Evolutionary conservation across 2,329 filamentous ascomycete genomes (phyloP).

Genomic region (Hymenoscyphus linearis): DNA sequence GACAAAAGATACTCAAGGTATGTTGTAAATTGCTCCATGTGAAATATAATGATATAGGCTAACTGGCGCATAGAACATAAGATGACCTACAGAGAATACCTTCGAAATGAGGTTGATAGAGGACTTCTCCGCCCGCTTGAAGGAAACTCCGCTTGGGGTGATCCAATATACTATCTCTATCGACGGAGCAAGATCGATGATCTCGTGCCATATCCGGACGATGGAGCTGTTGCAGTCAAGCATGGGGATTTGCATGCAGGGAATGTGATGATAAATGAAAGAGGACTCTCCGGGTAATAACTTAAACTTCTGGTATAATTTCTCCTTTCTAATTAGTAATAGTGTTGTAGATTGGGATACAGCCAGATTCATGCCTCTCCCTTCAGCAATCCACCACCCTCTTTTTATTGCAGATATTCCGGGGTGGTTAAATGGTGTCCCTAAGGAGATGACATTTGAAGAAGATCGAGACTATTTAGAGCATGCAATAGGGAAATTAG

Average conservation of each 20-base stretch:
- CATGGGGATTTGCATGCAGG: slow-evolving; percentile 8
- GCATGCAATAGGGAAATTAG: slow-evolving; percentile 7
- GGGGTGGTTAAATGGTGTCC: slow-evolving; percentile 7
- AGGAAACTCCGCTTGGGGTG: slow-evolving; percentile 3
- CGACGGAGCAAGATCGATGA: slow-evolving; percentile 6
- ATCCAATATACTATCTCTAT: slow-evolving; percentile 7
- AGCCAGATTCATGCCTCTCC: background rate
- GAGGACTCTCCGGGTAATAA: slow-evolving; percentile 7
- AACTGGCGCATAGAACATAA: slow-evolving; percentile 6
- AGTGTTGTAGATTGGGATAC: slow-evolving; percentile 9
- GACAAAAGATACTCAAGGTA: slow-evolving; percentile 5
- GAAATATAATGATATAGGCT: slow-evolving; percentile 6
- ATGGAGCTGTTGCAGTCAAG: slow-evolving; percentile 5
- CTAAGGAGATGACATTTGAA: slow-evolving; percentile 7
- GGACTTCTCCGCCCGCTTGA: slow-evolving; percentile 1
- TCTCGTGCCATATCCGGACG: slow-evolving; percentile 4
- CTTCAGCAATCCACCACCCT: slow-evolving; percentile 7
- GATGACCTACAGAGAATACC: slow-evolving; percentile 2
- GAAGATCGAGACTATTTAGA: slow-evolving; percentile 8
- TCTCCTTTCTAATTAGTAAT: slow-evolving; percentile 8
- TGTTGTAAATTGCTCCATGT: background rate
- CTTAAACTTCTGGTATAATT: slow-evolving; percentile 2
- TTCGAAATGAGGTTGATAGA: slow-evolving; percentile 9
- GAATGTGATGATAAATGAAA: slow-evolving; percentile 5
- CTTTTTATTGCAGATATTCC: slow-evolving; percentile 11